A percentile compares a stretch with the other conserved stretches of the same genome.
These are phyloP conservation scores for Baeospora myosura DNA, from an alignment of 1,284 basidiomycete genomes.

Conservation along the genomic window DNA sequence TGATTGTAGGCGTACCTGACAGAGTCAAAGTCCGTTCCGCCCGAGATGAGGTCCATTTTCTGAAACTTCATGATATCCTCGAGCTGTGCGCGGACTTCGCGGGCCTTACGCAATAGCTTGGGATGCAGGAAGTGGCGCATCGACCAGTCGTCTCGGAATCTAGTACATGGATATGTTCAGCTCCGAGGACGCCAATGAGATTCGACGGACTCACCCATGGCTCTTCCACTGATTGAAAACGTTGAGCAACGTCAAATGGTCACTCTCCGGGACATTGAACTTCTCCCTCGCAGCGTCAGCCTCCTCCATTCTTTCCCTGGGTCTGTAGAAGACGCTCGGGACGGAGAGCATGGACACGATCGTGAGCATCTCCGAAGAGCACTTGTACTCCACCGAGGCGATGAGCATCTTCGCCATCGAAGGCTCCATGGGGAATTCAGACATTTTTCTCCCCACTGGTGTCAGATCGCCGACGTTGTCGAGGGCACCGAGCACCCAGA, in stretches of 20 bases:
- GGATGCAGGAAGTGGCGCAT: conserved; percentile 95
- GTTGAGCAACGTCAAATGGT: conserved; percentile 92
- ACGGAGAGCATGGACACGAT: conserved; percentile 99
- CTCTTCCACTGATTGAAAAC: conserved; percentile 98
- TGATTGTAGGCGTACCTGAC: conserved; percentile 51
- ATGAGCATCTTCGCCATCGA: conserved; percentile 99
- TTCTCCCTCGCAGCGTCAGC: conserved; percentile 95
- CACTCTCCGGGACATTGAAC: conserved; percentile 97
- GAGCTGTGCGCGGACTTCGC: conserved; percentile 93
- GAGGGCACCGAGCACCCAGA: conserved; percentile 96
- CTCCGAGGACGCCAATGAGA: not conserved
- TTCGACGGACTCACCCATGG: conserved; percentile 65
- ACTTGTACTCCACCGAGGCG: conserved; percentile 87
- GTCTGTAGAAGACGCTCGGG: conserved; percentile 93
- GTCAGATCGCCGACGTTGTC: conserved; percentile 98
- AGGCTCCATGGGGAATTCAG: conserved; percentile 97
- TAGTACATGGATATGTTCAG: conserved; percentile 21
- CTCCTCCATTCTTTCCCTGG: conserved; percentile 93
- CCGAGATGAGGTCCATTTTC: conserved; percentile 86
- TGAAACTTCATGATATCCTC: conserved; percentile 99
- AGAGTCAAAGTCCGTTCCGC: conserved; percentile 93
- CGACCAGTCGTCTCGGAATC: conserved; percentile 89
- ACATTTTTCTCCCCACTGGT: conserved; percentile 89
- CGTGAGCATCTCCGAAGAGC: conserved; percentile 93
- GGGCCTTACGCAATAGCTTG: conserved; percentile 89